Evolutionary conservation across 148 eudicot genomes (phyloP).

Genomic region (Cornus suecica): DNA sequence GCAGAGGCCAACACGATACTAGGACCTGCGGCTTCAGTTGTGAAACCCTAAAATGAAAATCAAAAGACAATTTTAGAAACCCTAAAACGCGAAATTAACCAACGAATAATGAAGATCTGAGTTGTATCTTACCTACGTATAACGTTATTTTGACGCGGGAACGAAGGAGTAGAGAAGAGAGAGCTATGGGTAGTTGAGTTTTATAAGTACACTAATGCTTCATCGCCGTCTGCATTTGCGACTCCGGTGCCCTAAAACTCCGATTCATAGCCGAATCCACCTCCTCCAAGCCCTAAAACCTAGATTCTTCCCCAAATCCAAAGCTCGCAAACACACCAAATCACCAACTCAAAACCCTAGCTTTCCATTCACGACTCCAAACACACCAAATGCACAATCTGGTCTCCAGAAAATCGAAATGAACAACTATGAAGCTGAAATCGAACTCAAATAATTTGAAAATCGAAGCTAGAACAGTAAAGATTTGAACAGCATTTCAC

Average conservation of each 20-base stretch:
- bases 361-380: conserved; percentile 19
- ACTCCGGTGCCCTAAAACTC: conserved; percentile 73
- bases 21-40: too few species aligned
- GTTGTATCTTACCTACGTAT: too few species aligned
- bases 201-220: too few species aligned
- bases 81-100: too few species aligned
- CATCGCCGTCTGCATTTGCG: conserved; percentile 57
- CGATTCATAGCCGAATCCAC: conserved; percentile 61
- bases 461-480: not conserved
- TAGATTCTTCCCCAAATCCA: not conserved
- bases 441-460: conserved; percentile 24
- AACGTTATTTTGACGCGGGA: too few species aligned
- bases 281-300: not conserved
- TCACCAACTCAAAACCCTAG: conserved; percentile 18
- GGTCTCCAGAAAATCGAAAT: conserved; percentile 5
- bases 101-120: too few species aligned
- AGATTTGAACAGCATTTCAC: not conserved
- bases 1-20: too few species aligned
- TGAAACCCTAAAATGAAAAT: too few species aligned
- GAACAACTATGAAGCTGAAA: conserved; percentile 27
- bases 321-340: conserved; percentile 7
- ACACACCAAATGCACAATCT: conserved; percentile 12
- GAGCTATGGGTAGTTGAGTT: too few species aligned
- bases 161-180: too few species aligned
- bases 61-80: too few species aligned